phyloP scores from a whole-genome alignment of 1,139 yeast genomes.

The Pichia sp. region DNA sequence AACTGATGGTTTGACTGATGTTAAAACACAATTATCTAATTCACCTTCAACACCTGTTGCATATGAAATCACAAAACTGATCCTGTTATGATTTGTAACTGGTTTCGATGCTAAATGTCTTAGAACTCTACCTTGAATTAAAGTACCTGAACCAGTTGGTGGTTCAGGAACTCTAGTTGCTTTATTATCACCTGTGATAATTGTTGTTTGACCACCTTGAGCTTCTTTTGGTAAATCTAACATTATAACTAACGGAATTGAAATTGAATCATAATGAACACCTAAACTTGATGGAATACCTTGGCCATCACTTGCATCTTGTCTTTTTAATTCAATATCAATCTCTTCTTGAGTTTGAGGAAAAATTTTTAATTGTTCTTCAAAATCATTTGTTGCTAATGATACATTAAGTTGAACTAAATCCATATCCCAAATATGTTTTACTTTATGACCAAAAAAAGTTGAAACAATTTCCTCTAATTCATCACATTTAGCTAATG shows the following conservation, averaged over 20 bases:
- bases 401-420: slow-evolving; percentile 32
- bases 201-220: slow-evolving; percentile 34
- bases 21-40: slow-evolving; percentile 32
- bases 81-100: slow-evolving; percentile 31
- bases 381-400: slow-evolving; percentile 25
- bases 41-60: slow-evolving; percentile 30
- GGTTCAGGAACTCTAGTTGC: slow-evolving; percentile 32
- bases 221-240: slow-evolving; percentile 30
- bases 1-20: slow-evolving; percentile 34
- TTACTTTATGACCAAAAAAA: slow-evolving; percentile 27
- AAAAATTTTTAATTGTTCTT: slow-evolving; percentile 13
- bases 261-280: slow-evolving; percentile 33
- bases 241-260: slow-evolving; percentile 33
- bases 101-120: slow-evolving; percentile 35
- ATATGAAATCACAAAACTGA: slow-evolving; percentile 26
- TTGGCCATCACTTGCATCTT: slow-evolving; percentile 21
- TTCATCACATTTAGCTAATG: slow-evolving; percentile 25
- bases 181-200: slow-evolving; percentile 31
- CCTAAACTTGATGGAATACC: slow-evolving; percentile 28
- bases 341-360: slow-evolving; percentile 20
- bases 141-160: slow-evolving; percentile 32
- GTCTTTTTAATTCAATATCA: slow-evolving; percentile 9
- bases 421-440: slow-evolving; percentile 30
- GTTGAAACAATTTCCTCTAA: slow-evolving; percentile 26
- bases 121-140: slow-evolving; percentile 34